phyloP scores from a whole-genome alignment of 306 rosid species.

The Trifolium subterraneum region DNA sequence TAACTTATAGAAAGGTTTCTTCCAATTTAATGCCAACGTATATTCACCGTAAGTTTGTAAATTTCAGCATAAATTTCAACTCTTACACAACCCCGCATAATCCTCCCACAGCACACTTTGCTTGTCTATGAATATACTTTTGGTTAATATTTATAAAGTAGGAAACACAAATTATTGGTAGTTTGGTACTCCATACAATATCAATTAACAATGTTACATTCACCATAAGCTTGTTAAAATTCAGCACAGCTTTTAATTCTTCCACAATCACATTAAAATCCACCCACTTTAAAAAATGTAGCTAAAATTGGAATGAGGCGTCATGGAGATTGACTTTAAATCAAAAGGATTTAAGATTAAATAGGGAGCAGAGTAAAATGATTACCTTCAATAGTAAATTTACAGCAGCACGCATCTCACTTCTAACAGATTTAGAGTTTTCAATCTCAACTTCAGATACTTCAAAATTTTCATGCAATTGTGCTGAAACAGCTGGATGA shows the following conservation, averaged over 20 bases:
- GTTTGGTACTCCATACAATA: neutral
- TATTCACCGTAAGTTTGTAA: neutral
- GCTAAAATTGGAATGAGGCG: constrained; percentile 10
- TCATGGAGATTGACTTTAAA: constrained; percentile 10
- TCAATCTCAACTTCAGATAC: constrained; percentile 60
- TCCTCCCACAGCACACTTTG: constrained; percentile 14
- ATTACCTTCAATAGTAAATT: constrained; percentile 83
- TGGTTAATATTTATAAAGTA: neutral
- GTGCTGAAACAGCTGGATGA: constrained; percentile 62
- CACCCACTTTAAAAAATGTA: constrained; percentile 8
- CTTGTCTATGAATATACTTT: constrained; percentile 2
- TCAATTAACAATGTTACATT: constrained; percentile 26
- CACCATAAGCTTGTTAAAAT: neutral
- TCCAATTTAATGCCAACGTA: constrained; percentile 12
- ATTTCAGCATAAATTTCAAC: constrained; percentile 26
- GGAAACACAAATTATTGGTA: constrained; percentile 4
- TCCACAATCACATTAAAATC: constrained; percentile 18
- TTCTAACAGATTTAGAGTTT: constrained; percentile 66
- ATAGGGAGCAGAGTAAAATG: constrained; percentile 1
- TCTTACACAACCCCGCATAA: neutral
- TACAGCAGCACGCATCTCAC: constrained; percentile 72
- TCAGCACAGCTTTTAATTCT: constrained; percentile 2
- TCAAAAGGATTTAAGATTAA: constrained; percentile 6
- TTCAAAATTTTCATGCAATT: constrained; percentile 60
- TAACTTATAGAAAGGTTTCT: constrained; percentile 1